Percentiles rank a stretch among this genome's conserved stretches.
Evolutionary conservation across 441 rosid genomes (phyloP).

Genomic region (Gossypium davidsonii): DNA sequence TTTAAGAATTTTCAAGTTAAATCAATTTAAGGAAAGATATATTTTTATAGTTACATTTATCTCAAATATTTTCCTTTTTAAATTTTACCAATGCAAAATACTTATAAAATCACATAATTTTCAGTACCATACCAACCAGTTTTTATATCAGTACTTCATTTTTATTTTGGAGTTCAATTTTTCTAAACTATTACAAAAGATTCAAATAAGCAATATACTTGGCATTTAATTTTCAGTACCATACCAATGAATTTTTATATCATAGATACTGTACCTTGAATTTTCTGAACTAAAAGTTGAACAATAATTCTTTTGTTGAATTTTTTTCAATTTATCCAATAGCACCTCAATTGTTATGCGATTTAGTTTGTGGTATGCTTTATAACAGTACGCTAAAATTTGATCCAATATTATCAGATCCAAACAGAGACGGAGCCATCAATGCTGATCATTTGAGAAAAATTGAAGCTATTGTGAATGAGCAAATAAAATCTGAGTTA

Average conservation of each 20-base stretch:
- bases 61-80: background rate
- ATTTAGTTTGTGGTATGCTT: background rate
- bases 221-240: background rate
- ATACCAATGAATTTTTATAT: background rate
- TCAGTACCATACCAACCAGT: background rate
- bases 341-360: background rate
- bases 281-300: background rate
- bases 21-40: background rate
- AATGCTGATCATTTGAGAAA: constrained; percentile 66
- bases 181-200: background rate
- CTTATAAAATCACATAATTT: background rate
- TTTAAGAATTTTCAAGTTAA: too few species aligned
- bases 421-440: constrained; percentile 64
- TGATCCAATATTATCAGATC: constrained; percentile 13
- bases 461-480: constrained; percentile 81
- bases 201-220: background rate
- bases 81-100: background rate
- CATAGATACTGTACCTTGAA: background rate
- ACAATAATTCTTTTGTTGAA: background rate
- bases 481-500: constrained; percentile 79
- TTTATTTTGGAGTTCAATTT: background rate
- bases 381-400: constrained; percentile 13
- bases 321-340: background rate
- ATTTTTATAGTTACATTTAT: background rate
- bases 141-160: background rate